Base-by-base conservation (phyloP, 768 basidiomycete species). In the Pleurotus salmoneostramineus region DNA sequence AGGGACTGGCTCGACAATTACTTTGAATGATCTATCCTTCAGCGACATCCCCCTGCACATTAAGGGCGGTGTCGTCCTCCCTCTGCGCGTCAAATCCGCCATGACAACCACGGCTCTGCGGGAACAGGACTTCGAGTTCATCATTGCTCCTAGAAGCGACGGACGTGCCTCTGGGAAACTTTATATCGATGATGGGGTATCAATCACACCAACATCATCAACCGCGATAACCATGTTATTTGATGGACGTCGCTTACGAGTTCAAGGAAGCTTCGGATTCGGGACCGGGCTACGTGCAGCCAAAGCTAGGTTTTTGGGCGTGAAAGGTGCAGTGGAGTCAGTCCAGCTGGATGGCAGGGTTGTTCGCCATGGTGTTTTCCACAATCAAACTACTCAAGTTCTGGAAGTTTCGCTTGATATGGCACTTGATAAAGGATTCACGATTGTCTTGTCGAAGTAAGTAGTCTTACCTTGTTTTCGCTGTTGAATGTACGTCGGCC, bases 151-250 rank as follows among this genome's bases (percentile, higher is more conserved):
- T 1, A 74, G 74, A 8, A 59, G 62, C 14, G 67, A 75, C n/a
- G 85, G 83, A 12, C 69, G 62, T 0, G 87, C 87, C 0, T 61
- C 63, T 4, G 87, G 87, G 0, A 47, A 64, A 37, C 71, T 89
- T 42, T 87, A 88, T 65, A 61, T 85, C 36, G 88, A 89, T 64
- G 87, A 89, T 59, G 87, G 88, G 10, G 81, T 80, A 47, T 83
- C 82, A 5, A 66, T 80, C 50, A 60, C 56, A 1, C 75, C 68
- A 32, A n/a, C 65, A n/a, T 42, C 61, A 1, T 65, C 66, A 50
- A 80, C 78, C 17, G 35, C 62, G 6, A 64, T 78, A 40, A 60
- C 65, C 37, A 69, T 80, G 65, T 62, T 40, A 6, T 80, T 69
- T 62, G 62, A 57, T 56, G 58, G 65, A 2, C 66, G 69, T 0